Conservation (phyloP, 2,329 filamentous ascomycete species). For the Paracoccidioides brasiliensis region DNA sequence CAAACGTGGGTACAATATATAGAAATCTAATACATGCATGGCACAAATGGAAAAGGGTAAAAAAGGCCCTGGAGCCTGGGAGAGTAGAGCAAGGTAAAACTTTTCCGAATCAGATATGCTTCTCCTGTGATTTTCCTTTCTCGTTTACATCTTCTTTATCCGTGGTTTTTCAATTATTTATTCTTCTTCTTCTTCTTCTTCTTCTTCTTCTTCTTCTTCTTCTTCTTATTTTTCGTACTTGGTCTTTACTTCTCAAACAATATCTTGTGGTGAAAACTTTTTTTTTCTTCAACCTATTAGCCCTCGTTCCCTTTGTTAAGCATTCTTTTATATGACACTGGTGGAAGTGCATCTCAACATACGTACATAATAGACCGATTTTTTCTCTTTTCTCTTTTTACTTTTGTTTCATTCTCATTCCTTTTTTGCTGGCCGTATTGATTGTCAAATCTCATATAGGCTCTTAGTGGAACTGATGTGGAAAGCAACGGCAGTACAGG, state of each 20-base stretch:
- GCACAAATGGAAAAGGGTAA: too few relatives aligned
- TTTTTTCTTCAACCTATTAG: neutral
- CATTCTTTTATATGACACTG: neutral
- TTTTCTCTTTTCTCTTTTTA: neutral
- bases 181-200: neutral
- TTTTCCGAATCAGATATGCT: too few relatives aligned
- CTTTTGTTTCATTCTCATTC: neutral
- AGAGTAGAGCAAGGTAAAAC: too few relatives aligned
- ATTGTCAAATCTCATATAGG: neutral
- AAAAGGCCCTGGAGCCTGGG: too few relatives aligned
- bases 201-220: neutral
- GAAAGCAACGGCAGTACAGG: too few relatives aligned
- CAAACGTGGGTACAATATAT: too few relatives aligned
- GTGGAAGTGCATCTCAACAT: neutral
- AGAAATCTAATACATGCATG: too few relatives aligned
- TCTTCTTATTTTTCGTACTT: neutral
- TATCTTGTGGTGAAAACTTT: neutral
- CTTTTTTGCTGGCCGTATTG: neutral
- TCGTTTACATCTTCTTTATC: too few relatives aligned
- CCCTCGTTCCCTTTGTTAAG: neutral
- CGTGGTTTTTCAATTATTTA: neutral
- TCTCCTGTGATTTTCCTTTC: too few relatives aligned
- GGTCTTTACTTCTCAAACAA: neutral
- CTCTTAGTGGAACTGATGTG: neutral
- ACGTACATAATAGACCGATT: neutral